Base-by-base conservation (phyloP, 1,284 basidiomycete species). In the Pulveroboletus sp. region DNA sequence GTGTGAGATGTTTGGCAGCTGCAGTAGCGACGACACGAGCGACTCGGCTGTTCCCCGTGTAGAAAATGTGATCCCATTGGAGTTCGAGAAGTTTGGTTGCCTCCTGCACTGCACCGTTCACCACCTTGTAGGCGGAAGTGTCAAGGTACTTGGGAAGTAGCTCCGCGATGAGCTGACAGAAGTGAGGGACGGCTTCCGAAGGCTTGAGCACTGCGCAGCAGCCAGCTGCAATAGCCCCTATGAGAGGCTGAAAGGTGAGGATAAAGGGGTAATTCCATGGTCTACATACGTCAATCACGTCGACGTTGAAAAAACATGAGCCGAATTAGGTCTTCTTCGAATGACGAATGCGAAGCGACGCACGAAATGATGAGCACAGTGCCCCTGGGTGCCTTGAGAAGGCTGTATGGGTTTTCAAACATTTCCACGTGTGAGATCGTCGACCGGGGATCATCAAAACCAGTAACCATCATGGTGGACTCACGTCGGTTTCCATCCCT, bases 131-230 rank as follows among this genome's bases (percentile, higher is more conserved):
- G 14, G 74, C 70, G 20, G 65, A 63, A 3, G 77, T 68, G 67
- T 89, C 86, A 49, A 91, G 81, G 65, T 91, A 90, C 63, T 79
- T 78, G 17, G 84, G 81, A 54, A 87, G 63, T 20, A 90, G 77
- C 29, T 80, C 75, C 0, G 81, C 77, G 14, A 90, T 66, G 33
- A 87, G 73, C 38, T 79, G 74, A 4, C 84, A 77, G 35, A 75
- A 73, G 26, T 80, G 72, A 8, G 83, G 78, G 0, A 78, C 72
- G 20, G 82, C 74, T 25, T 91, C 88, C 10, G 86, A 88, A 0
- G 81, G 82, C 74, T 87, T 87, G 64, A 87, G 51, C 22, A 85
- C 75, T 1, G 76, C 78, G 15, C 82, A 76, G 65, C 83, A 85
- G 3, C 86, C 86, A 0, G 86, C 84, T 2, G 84, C 78, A 45